Percentiles rank a stretch among this genome's conserved stretches.
Evolutionary conservation across 2,329 filamentous ascomycete genomes (phyloP).

Genomic region (Emergomyces pasteurianus): DNA sequence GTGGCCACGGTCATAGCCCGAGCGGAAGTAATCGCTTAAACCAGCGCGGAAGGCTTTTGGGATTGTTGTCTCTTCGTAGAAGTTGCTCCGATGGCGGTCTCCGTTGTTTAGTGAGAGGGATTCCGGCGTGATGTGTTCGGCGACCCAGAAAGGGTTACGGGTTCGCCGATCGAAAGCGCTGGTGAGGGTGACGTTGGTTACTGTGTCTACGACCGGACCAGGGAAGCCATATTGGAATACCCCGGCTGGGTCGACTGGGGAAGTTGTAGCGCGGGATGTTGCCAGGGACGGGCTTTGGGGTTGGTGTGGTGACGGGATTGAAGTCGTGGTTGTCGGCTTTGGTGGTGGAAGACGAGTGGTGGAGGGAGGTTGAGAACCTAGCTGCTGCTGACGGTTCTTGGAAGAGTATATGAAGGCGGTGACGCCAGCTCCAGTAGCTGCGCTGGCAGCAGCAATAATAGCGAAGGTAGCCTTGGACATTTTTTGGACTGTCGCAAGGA

Average conservation of each 20-base stretch:
- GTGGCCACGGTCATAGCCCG: constrained; percentile 89
- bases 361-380: constrained; percentile 24
- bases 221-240: constrained; percentile 85
- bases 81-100: constrained; percentile 72
- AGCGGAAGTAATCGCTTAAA: constrained; percentile 88
- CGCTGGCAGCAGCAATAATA: constrained; percentile 63
- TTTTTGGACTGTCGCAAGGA: not conserved
- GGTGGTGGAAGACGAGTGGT: constrained; percentile 15
- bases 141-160: constrained; percentile 88
- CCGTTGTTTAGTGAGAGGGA: constrained; percentile 64
- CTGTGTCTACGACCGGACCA: constrained; percentile 74
- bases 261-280: constrained; percentile 16
- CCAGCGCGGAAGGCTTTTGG: constrained; percentile 80
- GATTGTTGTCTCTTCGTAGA: constrained; percentile 68
- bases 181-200: constrained; percentile 61
- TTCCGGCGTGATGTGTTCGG: constrained; percentile 86
- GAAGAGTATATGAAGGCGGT: constrained; percentile 57
- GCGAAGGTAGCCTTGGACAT: constrained; percentile 74
- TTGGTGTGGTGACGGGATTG: constrained; percentile 13
- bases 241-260: constrained; percentile 59
- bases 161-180: constrained; percentile 84
- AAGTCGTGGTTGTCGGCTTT: constrained; percentile 18
- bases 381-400: constrained; percentile 36
- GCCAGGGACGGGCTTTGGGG: constrained; percentile 19
- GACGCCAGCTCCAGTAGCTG: constrained; percentile 62